phyloP scores from a whole-genome alignment of 2,329 filamentous ascomycete species.

The Sporothrix brasiliensis region DNA sequence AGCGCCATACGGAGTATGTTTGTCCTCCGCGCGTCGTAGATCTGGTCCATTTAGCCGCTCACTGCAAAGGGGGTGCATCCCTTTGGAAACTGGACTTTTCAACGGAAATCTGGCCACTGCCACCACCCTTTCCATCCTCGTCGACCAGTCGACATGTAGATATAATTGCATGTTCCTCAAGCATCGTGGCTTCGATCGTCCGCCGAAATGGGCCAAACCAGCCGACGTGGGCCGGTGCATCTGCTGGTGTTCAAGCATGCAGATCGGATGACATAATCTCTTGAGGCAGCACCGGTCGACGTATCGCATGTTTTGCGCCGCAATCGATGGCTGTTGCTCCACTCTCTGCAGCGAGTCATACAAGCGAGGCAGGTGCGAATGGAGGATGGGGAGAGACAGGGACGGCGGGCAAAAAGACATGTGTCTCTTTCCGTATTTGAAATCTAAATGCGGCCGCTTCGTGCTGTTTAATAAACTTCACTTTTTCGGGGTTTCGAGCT shows the following conservation, averaged over 20 bases:
- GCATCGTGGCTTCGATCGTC: background rate
- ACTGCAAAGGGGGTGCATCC: too few species aligned
- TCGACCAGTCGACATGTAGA: background rate
- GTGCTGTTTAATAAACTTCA: background rate
- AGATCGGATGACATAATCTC: conserved; percentile 27
- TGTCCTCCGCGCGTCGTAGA: too few species aligned
- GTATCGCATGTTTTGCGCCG: conserved; percentile 23
- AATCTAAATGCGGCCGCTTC: background rate
- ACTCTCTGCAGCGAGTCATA: conserved; percentile 23
- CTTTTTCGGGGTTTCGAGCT: background rate
- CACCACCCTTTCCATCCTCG: background rate
- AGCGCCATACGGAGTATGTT: background rate
- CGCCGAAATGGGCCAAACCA: conserved; percentile 4
- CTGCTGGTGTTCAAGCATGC: conserved; percentile 21
- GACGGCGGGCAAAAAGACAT: conserved; percentile 13
- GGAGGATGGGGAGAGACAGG: background rate
- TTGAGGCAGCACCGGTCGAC: conserved; percentile 13
- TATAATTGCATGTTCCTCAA: background rate
- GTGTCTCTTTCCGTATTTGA: conserved; percentile 20
- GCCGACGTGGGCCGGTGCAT: conserved; percentile 4
- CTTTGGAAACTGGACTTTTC: background rate
- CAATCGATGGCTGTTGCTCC: conserved; percentile 11
- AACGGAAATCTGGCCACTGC: conserved; percentile 24
- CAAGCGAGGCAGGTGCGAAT: background rate
- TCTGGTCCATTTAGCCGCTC: conserved; percentile 8